Conservation (phyloP, 805 yeast species). For the Saturnispora sanitii region DNA sequence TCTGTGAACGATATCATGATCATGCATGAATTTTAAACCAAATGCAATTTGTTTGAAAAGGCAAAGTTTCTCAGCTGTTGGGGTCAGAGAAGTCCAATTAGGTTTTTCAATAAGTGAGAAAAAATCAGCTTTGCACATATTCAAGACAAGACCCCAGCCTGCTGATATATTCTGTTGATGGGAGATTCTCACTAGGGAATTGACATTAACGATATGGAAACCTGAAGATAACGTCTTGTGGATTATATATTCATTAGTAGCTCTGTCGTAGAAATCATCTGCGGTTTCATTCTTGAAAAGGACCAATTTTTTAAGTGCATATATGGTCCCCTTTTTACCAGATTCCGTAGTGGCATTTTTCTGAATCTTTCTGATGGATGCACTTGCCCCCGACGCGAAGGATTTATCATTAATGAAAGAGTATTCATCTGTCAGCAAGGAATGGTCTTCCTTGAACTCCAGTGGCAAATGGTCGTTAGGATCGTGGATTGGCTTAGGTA, state of each 20-base stretch:
- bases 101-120: slow-evolving; percentile 49
- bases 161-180: slow-evolving; percentile 44
- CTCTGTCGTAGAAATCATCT: slow-evolving; percentile 62
- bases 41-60: slow-evolving; percentile 62
- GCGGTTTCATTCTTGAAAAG: slow-evolving; percentile 57
- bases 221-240: slow-evolving; percentile 45
- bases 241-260: slow-evolving; percentile 59
- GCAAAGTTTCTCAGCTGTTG: slow-evolving; percentile 48
- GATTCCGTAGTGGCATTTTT: slow-evolving; percentile 14
- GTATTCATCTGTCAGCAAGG: slow-evolving; percentile 49
- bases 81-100: slow-evolving; percentile 42
- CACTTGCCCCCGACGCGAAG: slow-evolving; percentile 69
- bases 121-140: slow-evolving; percentile 50
- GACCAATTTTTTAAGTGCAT: slow-evolving; percentile 61
- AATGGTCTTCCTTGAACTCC: slow-evolving; percentile 41
- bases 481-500: slow-evolving; percentile 58
- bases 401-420: slow-evolving; percentile 39
- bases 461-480: slow-evolving; percentile 62
- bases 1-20: slow-evolving; percentile 76
- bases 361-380: slow-evolving; percentile 50
- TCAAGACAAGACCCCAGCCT: slow-evolving; percentile 78
- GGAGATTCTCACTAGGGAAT: slow-evolving; percentile 48
- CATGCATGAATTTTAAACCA: slow-evolving; percentile 64
- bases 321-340: slow-evolving; percentile 35
- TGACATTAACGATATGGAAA: slow-evolving; percentile 56